Evolutionary conservation across 106 monocot species (phyloP).

Genomic region (Dendrobium chrysotoxum): DNA sequence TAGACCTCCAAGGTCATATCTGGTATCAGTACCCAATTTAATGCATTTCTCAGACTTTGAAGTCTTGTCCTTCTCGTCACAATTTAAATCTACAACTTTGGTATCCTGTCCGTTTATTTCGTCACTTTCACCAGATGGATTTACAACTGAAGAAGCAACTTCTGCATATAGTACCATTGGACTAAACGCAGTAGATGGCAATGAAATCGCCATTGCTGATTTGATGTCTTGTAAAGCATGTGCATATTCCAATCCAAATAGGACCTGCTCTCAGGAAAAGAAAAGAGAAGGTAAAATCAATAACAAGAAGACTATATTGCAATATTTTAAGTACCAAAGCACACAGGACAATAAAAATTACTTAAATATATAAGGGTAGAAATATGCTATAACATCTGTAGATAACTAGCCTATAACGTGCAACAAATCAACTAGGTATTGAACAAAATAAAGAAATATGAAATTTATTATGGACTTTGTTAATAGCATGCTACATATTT

Average conservation of each 20-base stretch:
- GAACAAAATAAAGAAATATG: too few relatives aligned
- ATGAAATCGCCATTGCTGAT: slow-evolving; percentile 13
- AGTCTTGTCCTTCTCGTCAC: slow-evolving; percentile 11
- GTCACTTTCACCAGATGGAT: slow-evolving; percentile 36
- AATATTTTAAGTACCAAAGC: neutral
- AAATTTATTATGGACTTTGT: too few relatives aligned
- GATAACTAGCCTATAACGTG: too few relatives aligned
- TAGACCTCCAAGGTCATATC: slow-evolving; percentile 68
- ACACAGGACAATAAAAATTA: neutral
- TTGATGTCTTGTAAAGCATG: slow-evolving; percentile 63
- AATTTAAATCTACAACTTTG: slow-evolving; percentile 1
- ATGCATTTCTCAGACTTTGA: slow-evolving; percentile 13
- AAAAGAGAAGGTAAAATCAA: neutral
- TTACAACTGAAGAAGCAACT: slow-evolving; percentile 37
- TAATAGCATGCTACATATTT: too few relatives aligned
- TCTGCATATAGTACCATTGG: slow-evolving; percentile 51
- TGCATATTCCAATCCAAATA: slow-evolving; percentile 92
- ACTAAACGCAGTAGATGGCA: slow-evolving; percentile 5
- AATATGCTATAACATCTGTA: too few relatives aligned
- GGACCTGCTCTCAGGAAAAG: slow-evolving; percentile 39
- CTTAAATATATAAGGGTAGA: too few relatives aligned
- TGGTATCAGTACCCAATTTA: slow-evolving; percentile 7
- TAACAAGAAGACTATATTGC: neutral
- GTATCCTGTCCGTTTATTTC: slow-evolving; percentile 9
- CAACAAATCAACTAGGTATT: too few relatives aligned